Evolutionary conservation across 306 rosid genomes (phyloP).

Genomic region (Glycine tomentella): DNA sequence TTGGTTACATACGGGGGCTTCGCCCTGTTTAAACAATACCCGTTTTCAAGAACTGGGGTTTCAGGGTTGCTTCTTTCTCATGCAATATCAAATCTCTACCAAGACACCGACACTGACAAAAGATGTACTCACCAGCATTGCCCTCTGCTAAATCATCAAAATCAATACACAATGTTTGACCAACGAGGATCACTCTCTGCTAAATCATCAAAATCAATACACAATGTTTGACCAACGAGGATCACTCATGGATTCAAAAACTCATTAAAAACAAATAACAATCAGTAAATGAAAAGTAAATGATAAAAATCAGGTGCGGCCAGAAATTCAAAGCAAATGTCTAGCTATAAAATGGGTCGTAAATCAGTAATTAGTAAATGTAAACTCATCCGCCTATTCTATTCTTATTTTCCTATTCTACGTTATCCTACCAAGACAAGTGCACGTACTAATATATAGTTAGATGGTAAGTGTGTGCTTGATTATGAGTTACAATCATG

Average conservation of each 20-base stretch:
- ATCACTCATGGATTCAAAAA: conserved; percentile 7
- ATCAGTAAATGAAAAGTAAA: conserved; percentile 15
- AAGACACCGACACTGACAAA: conserved; percentile 38
- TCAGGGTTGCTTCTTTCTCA: conserved; percentile 47
- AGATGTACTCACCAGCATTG: conserved; percentile 30
- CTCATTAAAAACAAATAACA: neutral
- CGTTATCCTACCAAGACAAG: neutral
- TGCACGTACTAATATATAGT: neutral
- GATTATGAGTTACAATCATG: too few species aligned
- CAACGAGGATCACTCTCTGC: conserved; percentile 5
- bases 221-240: conserved; percentile 39
- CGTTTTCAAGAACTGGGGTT: conserved; percentile 49
- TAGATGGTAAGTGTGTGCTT: neutral
- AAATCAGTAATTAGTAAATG: neutral
- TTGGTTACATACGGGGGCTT: conserved; percentile 31
- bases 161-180: conserved; percentile 43
- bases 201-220: too few species aligned
- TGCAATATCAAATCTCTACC: conserved; percentile 38
- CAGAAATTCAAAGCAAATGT: conserved; percentile 4
- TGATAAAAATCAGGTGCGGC: neutral
- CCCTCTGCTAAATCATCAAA: conserved; percentile 37
- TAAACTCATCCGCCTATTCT: conserved; percentile 5
- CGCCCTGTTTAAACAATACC: conserved; percentile 38
- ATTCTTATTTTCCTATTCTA: neutral
- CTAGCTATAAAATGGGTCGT: neutral